Conservation (phyloP, 768 basidiomycete genomes). For the Lyophyllum atratum region DNA sequence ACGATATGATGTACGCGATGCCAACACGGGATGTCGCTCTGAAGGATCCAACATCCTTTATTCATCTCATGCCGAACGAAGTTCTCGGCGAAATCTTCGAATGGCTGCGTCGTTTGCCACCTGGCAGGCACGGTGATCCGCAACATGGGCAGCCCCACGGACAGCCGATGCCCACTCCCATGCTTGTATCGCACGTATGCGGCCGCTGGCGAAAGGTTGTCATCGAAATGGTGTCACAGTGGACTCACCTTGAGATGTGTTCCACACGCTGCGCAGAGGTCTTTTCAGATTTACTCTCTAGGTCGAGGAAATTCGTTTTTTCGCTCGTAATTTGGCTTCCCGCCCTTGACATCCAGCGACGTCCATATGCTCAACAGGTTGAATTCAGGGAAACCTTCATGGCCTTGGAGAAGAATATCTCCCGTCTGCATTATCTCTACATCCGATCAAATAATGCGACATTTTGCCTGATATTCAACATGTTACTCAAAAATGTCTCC, state of each 20-base stretch:
- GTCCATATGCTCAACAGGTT: background rate
- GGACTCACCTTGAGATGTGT: conserved; percentile 5
- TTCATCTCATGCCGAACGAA: conserved; percentile 5
- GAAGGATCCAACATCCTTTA: background rate
- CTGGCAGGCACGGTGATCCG: background rate
- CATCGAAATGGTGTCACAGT: background rate
- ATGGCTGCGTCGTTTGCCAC: background rate
- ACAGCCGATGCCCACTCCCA: background rate
- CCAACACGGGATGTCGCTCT: background rate
- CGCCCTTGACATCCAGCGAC: background rate
- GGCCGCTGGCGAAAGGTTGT: conserved; percentile 3
- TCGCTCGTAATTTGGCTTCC: conserved; percentile 2
- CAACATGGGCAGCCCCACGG: too few relatives aligned
- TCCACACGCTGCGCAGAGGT: conserved; percentile 3
- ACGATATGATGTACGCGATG: conserved; percentile 4
- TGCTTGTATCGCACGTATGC: conserved; percentile 11
- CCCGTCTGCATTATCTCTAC: background rate
- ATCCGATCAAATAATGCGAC: conserved; percentile 5
- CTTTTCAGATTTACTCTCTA: conserved; percentile 4
- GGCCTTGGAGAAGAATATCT: background rate
- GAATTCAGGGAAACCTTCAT: conserved; percentile 9
- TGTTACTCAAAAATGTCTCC: background rate
- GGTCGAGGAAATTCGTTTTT: conserved; percentile 4
- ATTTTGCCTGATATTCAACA: conserved; percentile 1
- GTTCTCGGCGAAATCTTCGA: conserved; percentile 5